A percentile compares a stretch with the other conserved stretches of the same genome.
These are phyloP conservation scores for Hypericum perforatum DNA, from an alignment of 345 rosid species.

Conservation along the genomic window DNA sequence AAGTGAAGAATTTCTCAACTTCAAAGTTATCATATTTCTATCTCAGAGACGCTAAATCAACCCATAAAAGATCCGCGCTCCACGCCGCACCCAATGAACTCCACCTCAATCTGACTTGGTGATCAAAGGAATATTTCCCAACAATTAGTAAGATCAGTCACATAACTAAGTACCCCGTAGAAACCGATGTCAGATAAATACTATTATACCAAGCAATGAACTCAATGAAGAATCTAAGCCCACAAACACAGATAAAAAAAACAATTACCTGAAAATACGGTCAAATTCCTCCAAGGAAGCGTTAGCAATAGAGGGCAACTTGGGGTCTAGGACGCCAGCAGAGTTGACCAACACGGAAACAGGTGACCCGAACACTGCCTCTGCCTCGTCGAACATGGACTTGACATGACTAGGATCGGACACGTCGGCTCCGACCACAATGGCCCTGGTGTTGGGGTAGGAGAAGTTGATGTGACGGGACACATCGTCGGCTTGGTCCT, in stretches of 20 bases:
- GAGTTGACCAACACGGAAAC: neutral
- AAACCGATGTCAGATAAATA: too few species aligned
- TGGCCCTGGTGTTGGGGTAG: neutral
- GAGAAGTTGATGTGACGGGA: neutral
- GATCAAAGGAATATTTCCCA: too few species aligned
- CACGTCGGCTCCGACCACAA: slow-evolving; percentile 1
- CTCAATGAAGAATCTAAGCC: too few species aligned
- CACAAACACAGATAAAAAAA: too few species aligned
- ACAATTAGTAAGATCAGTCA: too few species aligned
- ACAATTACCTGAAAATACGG: too few species aligned
- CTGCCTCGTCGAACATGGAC: neutral
- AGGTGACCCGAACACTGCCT: neutral
- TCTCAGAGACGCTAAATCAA: neutral
- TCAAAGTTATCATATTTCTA: too few species aligned
- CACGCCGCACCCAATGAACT: too few species aligned
- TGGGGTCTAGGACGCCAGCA: slow-evolving; percentile 1
- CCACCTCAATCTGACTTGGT: too few species aligned
- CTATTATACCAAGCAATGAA: too few species aligned
- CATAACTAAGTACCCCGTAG: too few species aligned
- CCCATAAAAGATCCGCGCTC: neutral
- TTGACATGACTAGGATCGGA: slow-evolving; percentile 3
- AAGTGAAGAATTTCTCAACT: too few species aligned
- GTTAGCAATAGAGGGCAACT: neutral
- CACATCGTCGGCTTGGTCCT: neutral
- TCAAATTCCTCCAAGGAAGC: slow-evolving; percentile 1